A percentile compares a stretch with the other conserved stretches of the same genome.
Conservation (phyloP, 2,329 filamentous ascomycete genomes). For the Sporothrix mexicana region DNA sequence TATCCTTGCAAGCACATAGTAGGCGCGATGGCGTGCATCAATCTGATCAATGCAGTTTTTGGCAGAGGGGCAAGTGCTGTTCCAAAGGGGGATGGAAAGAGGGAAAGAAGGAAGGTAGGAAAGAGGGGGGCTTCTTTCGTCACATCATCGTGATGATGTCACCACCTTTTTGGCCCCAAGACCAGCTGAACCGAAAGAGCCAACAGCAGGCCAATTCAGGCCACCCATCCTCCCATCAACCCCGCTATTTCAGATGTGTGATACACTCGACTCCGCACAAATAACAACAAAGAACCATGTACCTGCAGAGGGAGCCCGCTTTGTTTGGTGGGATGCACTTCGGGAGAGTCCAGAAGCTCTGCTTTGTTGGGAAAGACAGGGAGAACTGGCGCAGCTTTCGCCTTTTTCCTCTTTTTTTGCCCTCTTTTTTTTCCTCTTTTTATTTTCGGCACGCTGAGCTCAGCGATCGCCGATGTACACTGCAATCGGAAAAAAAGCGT, state of each 20-base stretch:
- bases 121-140: conserved; percentile 27
- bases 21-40: not conserved
- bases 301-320: conserved; percentile 8
- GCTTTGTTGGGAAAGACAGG: conserved; percentile 18
- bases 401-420: not conserved
- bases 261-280: conserved; percentile 13
- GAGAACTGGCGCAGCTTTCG: not conserved
- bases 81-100: not conserved
- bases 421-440: not conserved
- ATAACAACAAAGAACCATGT: conserved; percentile 13
- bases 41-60: not conserved
- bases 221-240: not conserved
- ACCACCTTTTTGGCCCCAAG: conserved; percentile 15
- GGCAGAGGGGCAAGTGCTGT: not conserved
- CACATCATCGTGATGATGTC: conserved; percentile 32
- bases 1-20: not conserved
- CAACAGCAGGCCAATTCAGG: conserved; percentile 6
- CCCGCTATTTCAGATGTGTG: not conserved
- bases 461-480: conserved; percentile 22
- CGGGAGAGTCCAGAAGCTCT: not conserved
- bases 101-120: not conserved
- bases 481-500: conserved; percentile 17
- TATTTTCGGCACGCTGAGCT: conserved; percentile 17
- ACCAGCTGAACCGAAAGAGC: conserved; percentile 10
- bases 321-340: not conserved